Conservation (phyloP, 257 asterid genomes). For the Coffea canephora region DNA sequence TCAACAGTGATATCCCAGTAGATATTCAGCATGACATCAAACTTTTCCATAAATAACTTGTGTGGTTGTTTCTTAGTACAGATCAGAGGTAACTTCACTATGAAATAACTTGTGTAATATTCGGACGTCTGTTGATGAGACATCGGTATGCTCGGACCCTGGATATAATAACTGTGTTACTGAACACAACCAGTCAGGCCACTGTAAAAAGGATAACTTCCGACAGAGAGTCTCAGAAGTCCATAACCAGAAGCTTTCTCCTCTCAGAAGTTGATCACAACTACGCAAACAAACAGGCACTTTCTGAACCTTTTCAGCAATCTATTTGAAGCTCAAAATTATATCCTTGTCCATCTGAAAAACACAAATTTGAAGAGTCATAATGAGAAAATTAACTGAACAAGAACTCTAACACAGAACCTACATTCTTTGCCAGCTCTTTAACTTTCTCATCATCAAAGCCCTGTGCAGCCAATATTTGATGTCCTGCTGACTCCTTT, state of each 20-base stretch:
- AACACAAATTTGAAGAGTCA: constrained; percentile 8
- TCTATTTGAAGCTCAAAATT: constrained; percentile 44
- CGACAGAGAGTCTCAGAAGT: not conserved
- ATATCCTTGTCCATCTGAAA: constrained; percentile 76
- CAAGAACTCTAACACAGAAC: constrained; percentile 16
- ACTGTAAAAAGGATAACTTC: not conserved
- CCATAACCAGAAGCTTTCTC: not conserved
- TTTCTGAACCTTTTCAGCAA: constrained; percentile 3
- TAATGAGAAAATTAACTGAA: constrained; percentile 11
- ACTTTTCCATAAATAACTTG: not conserved
- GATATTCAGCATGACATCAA: not conserved
- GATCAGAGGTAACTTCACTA: not conserved
- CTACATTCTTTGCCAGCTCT: constrained; percentile 72
- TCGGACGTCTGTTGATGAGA: not conserved
- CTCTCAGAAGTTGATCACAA: not conserved
- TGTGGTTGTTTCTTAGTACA: too few relatives aligned
- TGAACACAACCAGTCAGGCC: not conserved
- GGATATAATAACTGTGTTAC: too few relatives aligned
- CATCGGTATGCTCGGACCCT: not conserved
- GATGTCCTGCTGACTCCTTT: constrained; percentile 74
- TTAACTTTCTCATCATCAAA: constrained; percentile 76
- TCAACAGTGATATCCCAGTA: not conserved
- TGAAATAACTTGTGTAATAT: not conserved
- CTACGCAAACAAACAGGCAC: not conserved
- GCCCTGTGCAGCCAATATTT: constrained; percentile 62